A percentile compares a stretch with the other conserved stretches of the same genome.
Evolutionary conservation across 2,329 filamentous ascomycete species (phyloP).

Genomic region (Rutstroemia sp.): DNA sequence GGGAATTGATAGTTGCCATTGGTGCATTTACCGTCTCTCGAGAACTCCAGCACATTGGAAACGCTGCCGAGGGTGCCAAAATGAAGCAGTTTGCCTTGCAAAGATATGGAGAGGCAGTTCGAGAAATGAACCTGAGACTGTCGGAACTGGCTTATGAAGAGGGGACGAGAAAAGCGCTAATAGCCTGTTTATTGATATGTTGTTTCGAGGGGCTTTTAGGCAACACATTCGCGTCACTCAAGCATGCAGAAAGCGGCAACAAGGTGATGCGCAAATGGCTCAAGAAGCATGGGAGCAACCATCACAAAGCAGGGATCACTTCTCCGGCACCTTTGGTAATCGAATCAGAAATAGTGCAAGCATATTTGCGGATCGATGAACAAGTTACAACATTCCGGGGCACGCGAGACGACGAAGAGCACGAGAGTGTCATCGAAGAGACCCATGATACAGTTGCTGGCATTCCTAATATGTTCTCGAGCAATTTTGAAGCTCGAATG

Average conservation of each 20-base stretch:
- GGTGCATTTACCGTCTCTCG: constrained; percentile 39
- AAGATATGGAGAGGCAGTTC: constrained; percentile 9
- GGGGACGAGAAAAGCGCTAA: constrained; percentile 8
- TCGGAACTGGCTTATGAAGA: background rate
- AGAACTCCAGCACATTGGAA: background rate
- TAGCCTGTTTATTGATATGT: constrained; percentile 8
- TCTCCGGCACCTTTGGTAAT: constrained; percentile 4
- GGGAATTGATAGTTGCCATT: constrained; percentile 56
- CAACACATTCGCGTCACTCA: constrained; percentile 4
- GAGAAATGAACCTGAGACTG: constrained; percentile 4
- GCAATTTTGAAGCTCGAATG: constrained; percentile 4
- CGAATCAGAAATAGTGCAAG: constrained; percentile 12
- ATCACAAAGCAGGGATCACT: background rate
- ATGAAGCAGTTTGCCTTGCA: constrained; percentile 5
- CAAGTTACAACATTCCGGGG: constrained; percentile 11
- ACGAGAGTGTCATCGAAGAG: constrained; percentile 8
- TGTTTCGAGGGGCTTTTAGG: constrained; percentile 10
- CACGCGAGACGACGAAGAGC: constrained; percentile 1
- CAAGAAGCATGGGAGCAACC: background rate
- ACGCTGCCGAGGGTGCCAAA: background rate
- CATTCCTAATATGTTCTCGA: constrained; percentile 9
- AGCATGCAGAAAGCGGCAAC: constrained; percentile 2
- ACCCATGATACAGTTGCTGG: constrained; percentile 1
- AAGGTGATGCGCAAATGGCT: constrained; percentile 5
- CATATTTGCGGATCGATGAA: constrained; percentile 10